Percentiles rank a stretch among this genome's conserved stretches.
Evolutionary conservation across 768 basidiomycete genomes (phyloP).

Genomic region (Russula dissimulans): DNA sequence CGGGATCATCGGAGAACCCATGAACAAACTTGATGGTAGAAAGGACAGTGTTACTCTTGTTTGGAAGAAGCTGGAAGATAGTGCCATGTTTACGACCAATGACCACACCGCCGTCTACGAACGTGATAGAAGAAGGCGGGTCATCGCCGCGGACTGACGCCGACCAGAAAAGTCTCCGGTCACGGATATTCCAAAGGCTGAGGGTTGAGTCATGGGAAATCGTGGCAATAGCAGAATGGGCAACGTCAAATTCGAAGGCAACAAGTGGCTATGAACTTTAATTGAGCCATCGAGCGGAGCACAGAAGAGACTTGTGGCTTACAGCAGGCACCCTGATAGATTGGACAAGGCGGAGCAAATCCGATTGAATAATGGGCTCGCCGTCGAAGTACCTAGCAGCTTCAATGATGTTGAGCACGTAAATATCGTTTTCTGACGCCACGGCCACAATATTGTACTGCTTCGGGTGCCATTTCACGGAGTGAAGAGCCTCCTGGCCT

Average conservation of each 20-base stretch:
- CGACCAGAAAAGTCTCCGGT: constrained; percentile 64
- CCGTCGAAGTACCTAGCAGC: constrained; percentile 52
- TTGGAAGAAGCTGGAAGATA: constrained; percentile 72
- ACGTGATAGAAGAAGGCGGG: constrained; percentile 71
- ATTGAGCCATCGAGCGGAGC: not conserved
- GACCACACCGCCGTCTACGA: constrained; percentile 79
- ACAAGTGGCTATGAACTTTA: constrained; percentile 49
- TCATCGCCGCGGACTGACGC: constrained; percentile 75
- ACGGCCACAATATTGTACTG: constrained; percentile 72
- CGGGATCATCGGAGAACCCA: constrained; percentile 57
- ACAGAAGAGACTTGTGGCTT: constrained; percentile 25
- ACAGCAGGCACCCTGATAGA: constrained; percentile 65
- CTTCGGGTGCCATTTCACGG: constrained; percentile 86
- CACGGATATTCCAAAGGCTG: constrained; percentile 74
- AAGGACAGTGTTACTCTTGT: constrained; percentile 59
- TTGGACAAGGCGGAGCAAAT: constrained; percentile 59
- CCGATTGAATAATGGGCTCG: constrained; percentile 58
- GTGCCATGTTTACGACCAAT: constrained; percentile 81
- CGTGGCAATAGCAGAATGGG: constrained; percentile 67
- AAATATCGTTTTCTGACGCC: constrained; percentile 70
- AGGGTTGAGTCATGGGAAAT: constrained; percentile 77
- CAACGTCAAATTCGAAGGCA: constrained; percentile 78
- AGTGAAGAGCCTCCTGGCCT: constrained; percentile 54
- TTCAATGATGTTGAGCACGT: constrained; percentile 61
- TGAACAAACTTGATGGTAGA: constrained; percentile 76